phyloP scores from a whole-genome alignment of 2,329 filamentous ascomycete genomes.

The Fonsecaea erecta region DNA sequence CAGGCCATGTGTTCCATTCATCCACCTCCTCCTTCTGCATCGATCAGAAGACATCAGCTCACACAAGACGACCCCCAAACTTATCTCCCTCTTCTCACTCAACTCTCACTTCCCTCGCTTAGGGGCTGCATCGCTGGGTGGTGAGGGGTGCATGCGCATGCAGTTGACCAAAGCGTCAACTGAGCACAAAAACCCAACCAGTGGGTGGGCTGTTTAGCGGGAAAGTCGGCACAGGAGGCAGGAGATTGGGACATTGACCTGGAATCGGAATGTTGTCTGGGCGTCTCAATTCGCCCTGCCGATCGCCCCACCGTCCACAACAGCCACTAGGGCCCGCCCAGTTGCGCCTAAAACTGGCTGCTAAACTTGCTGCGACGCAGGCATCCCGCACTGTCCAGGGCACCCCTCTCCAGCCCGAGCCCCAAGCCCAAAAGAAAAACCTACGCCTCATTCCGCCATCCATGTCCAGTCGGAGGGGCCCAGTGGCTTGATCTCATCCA shows the following conservation, averaged over 20 bases:
- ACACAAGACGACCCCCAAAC: background rate
- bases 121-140: background rate
- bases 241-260: conserved; percentile 1
- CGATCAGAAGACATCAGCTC: conserved; percentile 1
- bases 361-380: conserved; percentile 12
- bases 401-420: background rate
- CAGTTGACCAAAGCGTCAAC: background rate
- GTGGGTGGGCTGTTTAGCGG: conserved; percentile 27
- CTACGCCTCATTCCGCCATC: conserved; percentile 27
- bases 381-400: conserved; percentile 25
- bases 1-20: background rate
- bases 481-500: conserved; percentile 15
- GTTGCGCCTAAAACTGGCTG: conserved; percentile 13
- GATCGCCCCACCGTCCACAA: conserved; percentile 13
- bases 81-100: background rate
- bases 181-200: background rate
- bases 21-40: background rate
- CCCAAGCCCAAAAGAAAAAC: conserved; percentile 9
- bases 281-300: conserved; percentile 24
- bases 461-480: background rate
- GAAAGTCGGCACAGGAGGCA: conserved; percentile 27
- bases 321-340: background rate
- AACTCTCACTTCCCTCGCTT: conserved; percentile 6
- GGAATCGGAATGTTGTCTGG: conserved; percentile 1
- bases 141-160: conserved; percentile 15